Percentiles rank a stretch among this genome's conserved stretches.
phyloP scores from a whole-genome alignment of 2,329 filamentous ascomycete species.

The Aureobasidium sp. region DNA sequence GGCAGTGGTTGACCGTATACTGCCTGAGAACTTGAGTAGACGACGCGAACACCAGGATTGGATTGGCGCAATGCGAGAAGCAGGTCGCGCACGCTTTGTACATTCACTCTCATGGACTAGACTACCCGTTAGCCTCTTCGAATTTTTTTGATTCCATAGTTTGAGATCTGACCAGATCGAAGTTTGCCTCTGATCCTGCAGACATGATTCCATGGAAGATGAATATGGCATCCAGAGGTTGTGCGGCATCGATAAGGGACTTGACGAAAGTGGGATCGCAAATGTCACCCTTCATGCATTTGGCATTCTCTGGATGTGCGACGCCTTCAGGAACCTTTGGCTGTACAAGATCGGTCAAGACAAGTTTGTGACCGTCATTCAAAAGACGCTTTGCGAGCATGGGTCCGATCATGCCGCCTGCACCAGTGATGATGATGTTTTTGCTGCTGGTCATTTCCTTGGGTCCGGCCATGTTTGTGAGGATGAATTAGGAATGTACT shows the following conservation, averaged over 20 bases:
- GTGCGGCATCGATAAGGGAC: no score
- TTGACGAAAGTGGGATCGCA: slow-evolving; percentile 42
- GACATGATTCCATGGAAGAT: slow-evolving; percentile 63
- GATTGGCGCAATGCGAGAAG: slow-evolving; percentile 53
- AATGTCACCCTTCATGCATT: slow-evolving; percentile 52
- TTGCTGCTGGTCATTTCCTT: no score
- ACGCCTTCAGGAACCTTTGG: slow-evolving; percentile 49
- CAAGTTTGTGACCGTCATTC: slow-evolving; percentile 43
- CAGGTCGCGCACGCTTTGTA: slow-evolving; percentile 53
- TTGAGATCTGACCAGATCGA: slow-evolving; percentile 58
- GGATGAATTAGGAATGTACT: no score
- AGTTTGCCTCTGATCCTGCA: slow-evolving; percentile 56
- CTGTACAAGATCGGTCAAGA: slow-evolving; percentile 56
- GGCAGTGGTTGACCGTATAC: slow-evolving; percentile 55
- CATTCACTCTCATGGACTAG: no score
- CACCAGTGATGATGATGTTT: slow-evolving; percentile 57
- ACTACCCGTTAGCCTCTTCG: no score
- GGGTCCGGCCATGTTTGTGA: no score
- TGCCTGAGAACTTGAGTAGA: slow-evolving; percentile 56
- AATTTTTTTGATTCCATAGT: no score
- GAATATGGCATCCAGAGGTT: slow-evolving; percentile 55
- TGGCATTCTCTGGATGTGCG: slow-evolving; percentile 43
- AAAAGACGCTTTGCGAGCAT: slow-evolving; percentile 56
- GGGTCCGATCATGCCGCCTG: slow-evolving; percentile 59
- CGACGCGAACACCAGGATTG: slow-evolving; percentile 51